Evolutionary conservation across 805 yeast genomes (phyloP).

Genomic region (Wickerhamiella domercqiae): DNA sequence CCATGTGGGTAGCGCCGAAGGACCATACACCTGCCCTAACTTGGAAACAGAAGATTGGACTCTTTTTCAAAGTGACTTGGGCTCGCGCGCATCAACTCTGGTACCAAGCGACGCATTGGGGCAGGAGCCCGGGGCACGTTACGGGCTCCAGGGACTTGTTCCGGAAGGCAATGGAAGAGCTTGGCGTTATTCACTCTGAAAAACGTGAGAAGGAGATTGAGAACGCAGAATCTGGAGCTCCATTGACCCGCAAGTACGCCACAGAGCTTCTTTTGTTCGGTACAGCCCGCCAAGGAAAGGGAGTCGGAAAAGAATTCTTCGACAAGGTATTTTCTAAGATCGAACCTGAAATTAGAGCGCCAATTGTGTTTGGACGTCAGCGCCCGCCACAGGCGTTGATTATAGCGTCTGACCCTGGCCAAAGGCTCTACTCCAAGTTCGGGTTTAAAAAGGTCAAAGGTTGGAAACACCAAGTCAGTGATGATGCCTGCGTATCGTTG

Average conservation of each 20-base stretch:
- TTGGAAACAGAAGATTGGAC: not conserved
- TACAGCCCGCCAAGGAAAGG: not conserved
- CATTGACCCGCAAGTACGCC: not conserved
- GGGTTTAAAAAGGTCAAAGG: not conserved
- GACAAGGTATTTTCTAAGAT: constrained; percentile 8
- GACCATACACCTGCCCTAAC: not conserved
- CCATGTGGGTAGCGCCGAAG: not conserved
- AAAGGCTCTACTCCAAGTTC: not conserved
- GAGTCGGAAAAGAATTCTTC: not conserved
- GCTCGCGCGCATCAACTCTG: not conserved
- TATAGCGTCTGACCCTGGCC: not conserved
- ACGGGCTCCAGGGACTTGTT: not conserved
- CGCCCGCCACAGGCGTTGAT: not conserved
- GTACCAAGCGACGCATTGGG: not conserved
- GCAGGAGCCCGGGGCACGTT: too few relatives aligned
- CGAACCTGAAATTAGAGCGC: not conserved
- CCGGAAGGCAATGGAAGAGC: not conserved
- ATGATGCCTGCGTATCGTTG: not conserved
- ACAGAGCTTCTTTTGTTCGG: not conserved
- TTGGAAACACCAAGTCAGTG: not conserved
- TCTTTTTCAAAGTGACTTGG: not conserved
- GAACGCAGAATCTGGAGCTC: not conserved
- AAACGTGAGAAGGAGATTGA: not conserved
- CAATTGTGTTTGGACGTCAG: not conserved
- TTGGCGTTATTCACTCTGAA: not conserved